Evolutionary conservation across 441 rosid species (phyloP).

Genomic region (Adansonia rubrostipa): DNA sequence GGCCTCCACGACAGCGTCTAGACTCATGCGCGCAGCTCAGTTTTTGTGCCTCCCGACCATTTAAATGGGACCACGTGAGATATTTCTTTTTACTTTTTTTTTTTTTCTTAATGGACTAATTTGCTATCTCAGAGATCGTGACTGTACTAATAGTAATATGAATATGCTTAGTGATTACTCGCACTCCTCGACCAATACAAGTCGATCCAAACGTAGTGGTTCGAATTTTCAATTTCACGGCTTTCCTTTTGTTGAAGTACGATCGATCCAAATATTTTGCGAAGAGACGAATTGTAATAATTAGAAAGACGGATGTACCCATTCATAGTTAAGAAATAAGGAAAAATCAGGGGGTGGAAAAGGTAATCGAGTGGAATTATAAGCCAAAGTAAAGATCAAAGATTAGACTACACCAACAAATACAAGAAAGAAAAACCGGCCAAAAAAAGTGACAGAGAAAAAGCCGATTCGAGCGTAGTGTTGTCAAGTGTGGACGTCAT

Average conservation of each 20-base stretch:
- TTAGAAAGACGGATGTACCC: constrained; percentile 29
- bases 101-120: neutral
- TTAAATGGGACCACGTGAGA: constrained; percentile 54
- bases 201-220: constrained; percentile 6
- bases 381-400: constrained; percentile 25
- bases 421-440: constrained; percentile 38
- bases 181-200: constrained; percentile 26
- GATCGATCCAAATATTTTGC: neutral
- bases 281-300: neutral
- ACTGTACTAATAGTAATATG: constrained; percentile 18
- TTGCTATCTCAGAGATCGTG: constrained; percentile 30
- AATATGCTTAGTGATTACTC: constrained; percentile 27
- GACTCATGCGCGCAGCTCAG: constrained; percentile 38
- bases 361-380: constrained; percentile 20
- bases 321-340: neutral
- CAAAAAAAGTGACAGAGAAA: constrained; percentile 36
- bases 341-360: constrained; percentile 22
- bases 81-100: neutral
- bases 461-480: constrained; percentile 43
- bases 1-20: constrained; percentile 47
- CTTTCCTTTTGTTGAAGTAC: constrained; percentile 7
- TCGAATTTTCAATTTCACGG: constrained; percentile 30
- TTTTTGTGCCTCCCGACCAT: constrained; percentile 43
- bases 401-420: neutral
- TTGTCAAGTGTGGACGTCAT: constrained; percentile 57